phyloP scores from a whole-genome alignment of 495 filamentous ascomycete genomes.

The Penicillium crystallinum region DNA sequence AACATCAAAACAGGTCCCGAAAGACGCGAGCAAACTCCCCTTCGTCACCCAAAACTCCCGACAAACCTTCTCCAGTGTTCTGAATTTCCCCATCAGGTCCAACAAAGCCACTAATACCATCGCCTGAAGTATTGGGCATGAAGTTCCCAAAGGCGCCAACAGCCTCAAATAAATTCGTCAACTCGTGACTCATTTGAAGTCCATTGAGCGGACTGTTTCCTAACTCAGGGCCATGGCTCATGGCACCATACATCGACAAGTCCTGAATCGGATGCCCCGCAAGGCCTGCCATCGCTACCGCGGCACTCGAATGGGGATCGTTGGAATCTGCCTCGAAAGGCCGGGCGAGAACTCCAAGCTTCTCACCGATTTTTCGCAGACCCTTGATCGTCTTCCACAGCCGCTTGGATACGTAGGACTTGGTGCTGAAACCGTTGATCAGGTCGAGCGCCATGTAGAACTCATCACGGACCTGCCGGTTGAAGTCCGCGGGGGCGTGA shows the following conservation, averaged over 20 bases:
- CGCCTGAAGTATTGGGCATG: slow-evolving; percentile 32
- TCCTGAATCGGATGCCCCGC: slow-evolving; percentile 65
- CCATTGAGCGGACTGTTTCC: slow-evolving; percentile 59
- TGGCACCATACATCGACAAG: slow-evolving; percentile 47
- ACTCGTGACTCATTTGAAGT: slow-evolving; percentile 57
- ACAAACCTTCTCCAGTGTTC: slow-evolving; percentile 43
- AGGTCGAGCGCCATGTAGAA: slow-evolving; percentile 84
- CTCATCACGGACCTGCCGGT: slow-evolving; percentile 66
- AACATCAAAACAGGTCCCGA: slow-evolving; percentile 56
- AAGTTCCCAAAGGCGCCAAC: slow-evolving; percentile 54
- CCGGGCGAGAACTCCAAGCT: slow-evolving; percentile 63
- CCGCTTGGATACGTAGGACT: slow-evolving; percentile 70
- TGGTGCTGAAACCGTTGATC: slow-evolving; percentile 72
- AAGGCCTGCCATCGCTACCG: slow-evolving; percentile 68
- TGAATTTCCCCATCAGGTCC: slow-evolving; percentile 40
- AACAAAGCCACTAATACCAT: slow-evolving; percentile 42
- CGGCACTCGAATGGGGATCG: slow-evolving; percentile 61
- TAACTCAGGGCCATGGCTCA: slow-evolving; percentile 41
- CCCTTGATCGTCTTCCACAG: slow-evolving; percentile 78
- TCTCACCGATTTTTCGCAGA: slow-evolving; percentile 73
- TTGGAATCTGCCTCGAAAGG: slow-evolving; percentile 34
- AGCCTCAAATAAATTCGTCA: slow-evolving; percentile 67
- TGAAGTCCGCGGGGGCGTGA: slow-evolving; percentile 75
- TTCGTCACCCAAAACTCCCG: slow-evolving; percentile 53
- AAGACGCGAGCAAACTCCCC: slow-evolving; percentile 61